Percentiles rank a stretch among this genome's conserved stretches.
Evolutionary conservation across 208 protist genomes (phyloP).

Genomic region (Acanthamoeba triangularis): DNA sequence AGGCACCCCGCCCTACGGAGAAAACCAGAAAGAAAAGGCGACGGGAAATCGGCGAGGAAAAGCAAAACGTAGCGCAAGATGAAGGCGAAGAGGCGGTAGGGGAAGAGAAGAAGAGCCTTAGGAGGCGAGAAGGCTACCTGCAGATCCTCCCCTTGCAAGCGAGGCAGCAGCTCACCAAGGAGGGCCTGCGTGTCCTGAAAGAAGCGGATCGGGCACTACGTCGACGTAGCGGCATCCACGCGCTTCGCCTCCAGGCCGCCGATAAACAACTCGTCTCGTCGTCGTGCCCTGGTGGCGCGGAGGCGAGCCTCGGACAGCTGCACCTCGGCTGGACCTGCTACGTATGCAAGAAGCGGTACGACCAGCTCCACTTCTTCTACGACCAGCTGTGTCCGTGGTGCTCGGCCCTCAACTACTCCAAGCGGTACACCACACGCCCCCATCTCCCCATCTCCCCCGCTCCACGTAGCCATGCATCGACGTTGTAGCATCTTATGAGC

Average conservation of each 20-base stretch:
- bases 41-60: background rate
- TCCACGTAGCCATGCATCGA: too few relatives aligned
- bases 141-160: background rate
- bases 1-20: background rate
- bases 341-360: slow-evolving; percentile 48
- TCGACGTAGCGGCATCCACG: background rate
- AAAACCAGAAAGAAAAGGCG: background rate
- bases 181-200: background rate
- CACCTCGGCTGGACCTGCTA: slow-evolving; percentile 34
- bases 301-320: background rate
- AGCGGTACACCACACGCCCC: slow-evolving; percentile 92
- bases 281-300: background rate
- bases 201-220: background rate
- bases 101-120: background rate
- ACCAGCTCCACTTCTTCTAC: slow-evolving; percentile 93
- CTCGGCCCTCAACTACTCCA: slow-evolving; percentile 97
- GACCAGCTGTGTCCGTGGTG: slow-evolving; percentile 97
- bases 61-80: background rate
- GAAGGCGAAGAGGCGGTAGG: background rate
- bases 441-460: background rate
- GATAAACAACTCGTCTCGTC: background rate
- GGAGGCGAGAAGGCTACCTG: background rate
- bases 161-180: background rate
- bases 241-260: background rate
- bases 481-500: background rate